Base-by-base conservation (phyloP, 345 rosid genomes). In the Odontarrhena argentea region DNA sequence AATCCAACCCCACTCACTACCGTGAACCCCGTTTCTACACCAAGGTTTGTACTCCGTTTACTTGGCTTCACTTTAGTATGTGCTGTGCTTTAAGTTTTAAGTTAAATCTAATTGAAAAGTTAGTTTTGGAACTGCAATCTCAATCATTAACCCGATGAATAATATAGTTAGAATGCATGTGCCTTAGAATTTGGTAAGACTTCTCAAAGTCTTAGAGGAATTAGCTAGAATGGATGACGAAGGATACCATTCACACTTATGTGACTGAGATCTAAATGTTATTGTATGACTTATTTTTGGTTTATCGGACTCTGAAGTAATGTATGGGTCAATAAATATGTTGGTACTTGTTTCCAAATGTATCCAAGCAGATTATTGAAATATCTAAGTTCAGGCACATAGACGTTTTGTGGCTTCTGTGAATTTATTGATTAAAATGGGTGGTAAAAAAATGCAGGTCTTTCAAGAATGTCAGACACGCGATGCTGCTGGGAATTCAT, bases 1-100 rank as follows among this genome's bases (percentile, higher is more conserved):
- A 89, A 70, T 51, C 65, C 57, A 89, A 89, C 71, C 99, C 97
- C 5, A 85, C 99, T 67, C 99, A 89, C 77, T 95, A 95, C 79
- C 92, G 96, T 58, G 99, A 95, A 70, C 99, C 99, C 50, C 84
- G 94, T 74, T 95, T 79, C 82, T 95, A 95, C 70, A 76, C 97
- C 24, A 85, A 91, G 97, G 99, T 73, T 66, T 45, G 77, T 58
- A 67, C 51, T 44, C 18, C 58, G 22, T 49, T 42, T 68, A 25
- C 53, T 60, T 24, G 13, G 9, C 47, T 47, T 18, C 7, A 34
- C 48, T 54, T 36, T 13, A 15, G 35, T 37, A 35, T 40, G 12
- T 5, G 6, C 6, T 5, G 36, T 32, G 36, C 7, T 3, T 32
- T 32, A 32, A 32, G 36, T 32, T 32, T 44, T 44, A 2, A 12